phyloP scores from a whole-genome alignment of 345 rosid genomes.

The Eucalyptus decipiens region DNA sequence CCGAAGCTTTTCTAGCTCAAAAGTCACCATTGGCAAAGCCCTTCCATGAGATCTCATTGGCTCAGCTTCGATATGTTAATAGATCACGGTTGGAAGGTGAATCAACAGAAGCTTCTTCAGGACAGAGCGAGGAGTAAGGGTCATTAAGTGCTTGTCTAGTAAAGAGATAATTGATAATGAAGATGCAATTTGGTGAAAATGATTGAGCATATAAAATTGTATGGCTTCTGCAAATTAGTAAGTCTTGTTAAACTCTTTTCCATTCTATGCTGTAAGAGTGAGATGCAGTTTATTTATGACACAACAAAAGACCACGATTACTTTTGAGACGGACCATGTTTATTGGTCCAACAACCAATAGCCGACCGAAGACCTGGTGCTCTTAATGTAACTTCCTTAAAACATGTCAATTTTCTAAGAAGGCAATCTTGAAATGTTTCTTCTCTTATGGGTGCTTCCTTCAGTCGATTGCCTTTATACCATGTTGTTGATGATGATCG shows the following conservation, averaged over 20 bases:
- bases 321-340: neutral
- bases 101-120: neutral
- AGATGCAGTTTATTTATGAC: too few relatives aligned
- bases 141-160: too few relatives aligned
- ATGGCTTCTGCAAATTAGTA: neutral
- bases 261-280: neutral
- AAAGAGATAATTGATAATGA: too few relatives aligned
- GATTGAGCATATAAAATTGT: neutral
- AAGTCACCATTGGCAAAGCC: neutral
- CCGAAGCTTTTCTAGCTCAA: neutral
- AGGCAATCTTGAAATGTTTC: neutral
- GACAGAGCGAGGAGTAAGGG: too few relatives aligned
- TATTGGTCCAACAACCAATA: neutral
- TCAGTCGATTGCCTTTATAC: neutral
- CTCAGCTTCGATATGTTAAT: neutral
- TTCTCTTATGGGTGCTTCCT: neutral
- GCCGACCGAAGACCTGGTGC: neutral
- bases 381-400: too few relatives aligned
- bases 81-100: neutral
- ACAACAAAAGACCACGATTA: neutral
- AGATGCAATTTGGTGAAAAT: neutral
- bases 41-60: neutral
- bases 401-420: too few relatives aligned
- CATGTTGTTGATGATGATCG: neutral
- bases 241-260: neutral